Percentiles rank a stretch among this genome's conserved stretches.
phyloP scores from a whole-genome alignment of 352 stramenopile species.

The Globisporangium lucens region DNA sequence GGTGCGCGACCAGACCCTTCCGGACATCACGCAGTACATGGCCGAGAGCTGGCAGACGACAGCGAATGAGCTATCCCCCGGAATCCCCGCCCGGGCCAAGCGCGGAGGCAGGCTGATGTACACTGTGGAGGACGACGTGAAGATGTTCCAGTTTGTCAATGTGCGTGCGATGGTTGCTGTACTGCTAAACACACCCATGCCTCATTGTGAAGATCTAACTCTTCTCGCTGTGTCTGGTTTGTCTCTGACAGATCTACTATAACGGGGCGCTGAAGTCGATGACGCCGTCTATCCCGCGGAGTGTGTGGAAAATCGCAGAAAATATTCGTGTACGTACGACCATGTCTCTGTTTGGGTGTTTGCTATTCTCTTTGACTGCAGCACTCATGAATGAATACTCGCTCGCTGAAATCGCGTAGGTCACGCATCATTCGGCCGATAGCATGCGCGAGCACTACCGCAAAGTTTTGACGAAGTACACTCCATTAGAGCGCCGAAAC shows the following conservation, averaged over 20 bases:
- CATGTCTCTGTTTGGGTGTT: neutral
- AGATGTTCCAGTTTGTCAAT: conserved; percentile 48
- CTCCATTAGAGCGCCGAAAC: conserved; percentile 27
- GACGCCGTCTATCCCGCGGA: conserved; percentile 15
- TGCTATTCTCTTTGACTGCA: neutral
- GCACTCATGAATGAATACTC: neutral
- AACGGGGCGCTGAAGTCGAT: conserved; percentile 10
- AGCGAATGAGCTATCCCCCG: neutral
- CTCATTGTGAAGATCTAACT: neutral
- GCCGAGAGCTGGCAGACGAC: neutral
- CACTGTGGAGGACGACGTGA: conserved; percentile 37
- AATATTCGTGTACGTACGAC: neutral
- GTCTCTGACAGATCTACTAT: conserved; percentile 2
- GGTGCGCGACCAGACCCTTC: conserved; percentile 28
- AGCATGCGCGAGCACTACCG: conserved; percentile 63
- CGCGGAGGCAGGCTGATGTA: conserved; percentile 21
- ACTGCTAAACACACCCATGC: neutral
- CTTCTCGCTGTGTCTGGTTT: neutral
- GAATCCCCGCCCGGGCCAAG: conserved; percentile 10
- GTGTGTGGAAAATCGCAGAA: conserved; percentile 34
- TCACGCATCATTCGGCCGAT: conserved; percentile 31
- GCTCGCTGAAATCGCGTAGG: conserved; percentile 5
- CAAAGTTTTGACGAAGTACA: conserved; percentile 41
- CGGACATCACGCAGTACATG: conserved; percentile 36
- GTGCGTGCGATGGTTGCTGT: conserved; percentile 2